Percentiles rank a stretch among this genome's conserved stretches.
Evolutionary conservation across 2,329 filamentous ascomycete species (phyloP).

Genomic region (Fusarium miscanthi): DNA sequence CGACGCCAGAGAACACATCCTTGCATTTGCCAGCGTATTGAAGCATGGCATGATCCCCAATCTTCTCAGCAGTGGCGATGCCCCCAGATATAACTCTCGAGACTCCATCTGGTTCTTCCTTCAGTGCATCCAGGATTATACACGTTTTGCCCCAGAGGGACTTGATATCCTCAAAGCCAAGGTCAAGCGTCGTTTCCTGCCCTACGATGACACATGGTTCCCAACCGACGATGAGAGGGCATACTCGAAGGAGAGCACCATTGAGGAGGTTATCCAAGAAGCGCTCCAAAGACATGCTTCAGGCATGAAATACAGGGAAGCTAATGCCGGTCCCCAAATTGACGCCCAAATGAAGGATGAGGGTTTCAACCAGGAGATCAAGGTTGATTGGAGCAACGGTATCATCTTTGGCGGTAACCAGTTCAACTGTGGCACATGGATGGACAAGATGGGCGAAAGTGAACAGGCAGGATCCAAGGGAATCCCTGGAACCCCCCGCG

Average conservation of each 20-base stretch:
- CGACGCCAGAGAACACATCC: conserved; percentile 93
- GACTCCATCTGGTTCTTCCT: conserved; percentile 99
- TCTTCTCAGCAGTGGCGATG: conserved; percentile 83
- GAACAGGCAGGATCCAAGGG: conserved; percentile 91
- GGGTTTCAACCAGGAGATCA: conserved; percentile 91
- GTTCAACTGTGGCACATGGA: conserved; percentile 97
- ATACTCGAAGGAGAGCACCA: conserved; percentile 84
- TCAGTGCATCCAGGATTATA: conserved; percentile 95
- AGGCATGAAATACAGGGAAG: conserved; percentile 92
- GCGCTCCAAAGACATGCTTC: conserved; percentile 90
- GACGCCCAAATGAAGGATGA: conserved; percentile 93
- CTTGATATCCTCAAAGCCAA: conserved; percentile 77
- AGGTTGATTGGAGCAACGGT: conserved; percentile 89
- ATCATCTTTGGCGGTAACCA: conserved; percentile 96
- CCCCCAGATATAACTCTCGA: conserved; percentile 92
- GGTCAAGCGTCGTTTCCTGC: conserved; percentile 86
- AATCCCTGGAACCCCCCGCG: conserved; percentile 93
- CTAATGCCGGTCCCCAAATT: conserved; percentile 88
- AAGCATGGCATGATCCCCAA: conserved; percentile 99
- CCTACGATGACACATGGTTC: conserved; percentile 97
- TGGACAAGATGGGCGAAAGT: conserved; percentile 99
- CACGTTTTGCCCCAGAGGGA: conserved; percentile 82
- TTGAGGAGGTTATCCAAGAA: conserved; percentile 93
- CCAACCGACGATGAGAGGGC: conserved; percentile 81
- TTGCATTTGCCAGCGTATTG: conserved; percentile 93